Evolutionary conservation across 2,329 filamentous ascomycete genomes (phyloP).

Genomic region (Aspergillus pseudoterreus): DNA sequence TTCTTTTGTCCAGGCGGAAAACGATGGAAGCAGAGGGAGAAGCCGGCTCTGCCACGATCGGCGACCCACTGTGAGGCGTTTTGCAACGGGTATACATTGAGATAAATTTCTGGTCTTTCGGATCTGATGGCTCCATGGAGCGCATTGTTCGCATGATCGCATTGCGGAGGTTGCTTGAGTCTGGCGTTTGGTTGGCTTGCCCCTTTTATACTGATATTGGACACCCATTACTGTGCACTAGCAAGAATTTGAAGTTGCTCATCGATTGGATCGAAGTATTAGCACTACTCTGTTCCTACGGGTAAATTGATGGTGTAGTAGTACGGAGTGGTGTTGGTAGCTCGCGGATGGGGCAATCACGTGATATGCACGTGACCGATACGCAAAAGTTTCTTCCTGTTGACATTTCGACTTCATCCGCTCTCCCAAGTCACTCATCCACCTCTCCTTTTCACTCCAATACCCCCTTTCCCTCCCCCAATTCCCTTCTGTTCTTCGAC

Average conservation of each 20-base stretch:
- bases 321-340: neutral
- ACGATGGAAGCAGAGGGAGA: neutral
- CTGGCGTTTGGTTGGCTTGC: neutral
- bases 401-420: neutral
- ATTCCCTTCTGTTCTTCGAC: neutral
- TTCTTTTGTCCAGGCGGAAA: neutral
- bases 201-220: neutral
- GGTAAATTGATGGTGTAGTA: too few relatives aligned
- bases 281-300: neutral
- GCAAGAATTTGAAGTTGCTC: neutral
- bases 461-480: neutral
- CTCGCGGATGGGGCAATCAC: neutral
- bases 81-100: conserved; percentile 21
- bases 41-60: neutral
- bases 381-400: conserved; percentile 3
- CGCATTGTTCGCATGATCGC: neutral
- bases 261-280: neutral
- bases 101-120: conserved; percentile 19
- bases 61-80: conserved; percentile 18
- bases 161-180: neutral
- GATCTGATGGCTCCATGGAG: conserved; percentile 10
- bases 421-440: neutral
- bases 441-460: neutral
- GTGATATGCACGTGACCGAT: conserved; percentile 8
- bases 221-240: too few relatives aligned